These are phyloP conservation scores for Hanseniaspora sp. DNA, from an alignment of 1,139 yeast genomes.

Conservation along the genomic window DNA sequence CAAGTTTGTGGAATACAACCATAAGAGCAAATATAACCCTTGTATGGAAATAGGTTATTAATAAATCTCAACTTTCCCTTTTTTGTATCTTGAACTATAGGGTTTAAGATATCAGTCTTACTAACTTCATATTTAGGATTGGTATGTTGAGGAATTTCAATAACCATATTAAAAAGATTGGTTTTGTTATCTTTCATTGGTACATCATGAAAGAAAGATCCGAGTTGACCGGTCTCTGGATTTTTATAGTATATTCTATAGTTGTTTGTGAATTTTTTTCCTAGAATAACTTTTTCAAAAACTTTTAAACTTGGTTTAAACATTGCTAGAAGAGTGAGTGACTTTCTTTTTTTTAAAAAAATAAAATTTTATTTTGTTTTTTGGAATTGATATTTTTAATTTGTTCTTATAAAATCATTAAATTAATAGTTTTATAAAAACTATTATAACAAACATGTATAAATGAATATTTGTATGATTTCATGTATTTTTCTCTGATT, in stretches of 20 bases:
- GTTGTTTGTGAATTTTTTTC: conserved; percentile 36
- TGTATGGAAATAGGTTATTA: conserved; percentile 88
- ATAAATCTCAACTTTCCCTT: conserved; percentile 81
- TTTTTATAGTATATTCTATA: conserved; percentile 36
- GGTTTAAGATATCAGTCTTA: conserved; percentile 64
- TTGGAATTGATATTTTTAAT: no score
- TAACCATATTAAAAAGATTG: conserved; percentile 72
- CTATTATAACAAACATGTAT: no score
- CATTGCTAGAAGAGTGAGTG: background rate
- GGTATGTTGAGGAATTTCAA: conserved; percentile 92
- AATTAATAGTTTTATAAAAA: no score
- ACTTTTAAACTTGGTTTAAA: background rate
- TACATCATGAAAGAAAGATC: conserved; percentile 81
- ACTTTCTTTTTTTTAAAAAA: no score
- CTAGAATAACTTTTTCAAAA: conserved; percentile 19
- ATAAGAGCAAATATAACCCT: conserved; percentile 91
- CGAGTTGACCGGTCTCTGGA: conserved; percentile 38
- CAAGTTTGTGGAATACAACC: conserved; percentile 99
- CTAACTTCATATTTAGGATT: conserved; percentile 88
- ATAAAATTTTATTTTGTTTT: no score
- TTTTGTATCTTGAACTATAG: conserved; percentile 86
- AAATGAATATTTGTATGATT: no score
- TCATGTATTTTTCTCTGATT: no score
- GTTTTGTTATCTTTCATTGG: conserved; percentile 21
- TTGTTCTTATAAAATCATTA: no score